phyloP scores from a whole-genome alignment of 192 early-diverging fungal genomes.

The Fimicolochytrium jonesii region DNA sequence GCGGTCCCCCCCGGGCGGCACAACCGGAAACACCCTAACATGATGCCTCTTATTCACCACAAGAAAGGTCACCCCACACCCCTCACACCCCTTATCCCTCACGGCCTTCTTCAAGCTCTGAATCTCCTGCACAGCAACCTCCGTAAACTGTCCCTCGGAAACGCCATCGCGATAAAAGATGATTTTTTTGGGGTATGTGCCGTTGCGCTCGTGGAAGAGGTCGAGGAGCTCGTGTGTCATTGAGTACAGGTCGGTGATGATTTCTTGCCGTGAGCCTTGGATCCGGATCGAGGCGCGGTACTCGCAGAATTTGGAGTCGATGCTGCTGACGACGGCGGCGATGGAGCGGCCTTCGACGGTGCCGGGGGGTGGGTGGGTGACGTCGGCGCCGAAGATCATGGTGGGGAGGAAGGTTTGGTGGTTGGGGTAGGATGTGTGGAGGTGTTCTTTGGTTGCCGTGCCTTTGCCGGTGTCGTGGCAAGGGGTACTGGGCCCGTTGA shows the following conservation, averaged over 20 bases:
- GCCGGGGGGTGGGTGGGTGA: conserved; percentile 41
- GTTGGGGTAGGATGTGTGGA: too few species aligned
- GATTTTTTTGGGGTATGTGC: conserved; percentile 44
- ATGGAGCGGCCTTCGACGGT: conserved; percentile 39
- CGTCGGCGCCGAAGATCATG: conserved; percentile 38
- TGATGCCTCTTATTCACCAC: conserved; percentile 87
- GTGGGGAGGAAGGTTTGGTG: too few species aligned
- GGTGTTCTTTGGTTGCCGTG: too few species aligned
- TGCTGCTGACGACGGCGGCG: conserved; percentile 47
- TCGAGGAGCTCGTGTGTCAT: conserved; percentile 5
- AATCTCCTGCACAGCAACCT: conserved; percentile 70
- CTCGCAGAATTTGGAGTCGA: conserved; percentile 48
- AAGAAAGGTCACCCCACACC: conserved; percentile 78
- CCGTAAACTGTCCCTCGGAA: conserved; percentile 77
- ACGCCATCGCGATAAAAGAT: conserved; percentile 68
- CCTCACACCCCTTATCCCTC: conserved; percentile 53
- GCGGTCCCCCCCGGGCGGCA: too few species aligned
- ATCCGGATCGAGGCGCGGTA: conserved; percentile 46
- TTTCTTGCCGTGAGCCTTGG: conserved; percentile 35
- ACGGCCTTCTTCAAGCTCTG: conserved; percentile 59
- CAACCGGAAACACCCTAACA: conserved; percentile 62
- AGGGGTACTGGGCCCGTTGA: neutral
- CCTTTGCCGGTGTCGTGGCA: too few species aligned
- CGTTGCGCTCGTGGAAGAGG: conserved; percentile 40
- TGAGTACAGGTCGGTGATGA: conserved; percentile 6